Evolutionary conservation across 805 yeast species (phyloP).

Genomic region (Dipodascus geniculatus): DNA sequence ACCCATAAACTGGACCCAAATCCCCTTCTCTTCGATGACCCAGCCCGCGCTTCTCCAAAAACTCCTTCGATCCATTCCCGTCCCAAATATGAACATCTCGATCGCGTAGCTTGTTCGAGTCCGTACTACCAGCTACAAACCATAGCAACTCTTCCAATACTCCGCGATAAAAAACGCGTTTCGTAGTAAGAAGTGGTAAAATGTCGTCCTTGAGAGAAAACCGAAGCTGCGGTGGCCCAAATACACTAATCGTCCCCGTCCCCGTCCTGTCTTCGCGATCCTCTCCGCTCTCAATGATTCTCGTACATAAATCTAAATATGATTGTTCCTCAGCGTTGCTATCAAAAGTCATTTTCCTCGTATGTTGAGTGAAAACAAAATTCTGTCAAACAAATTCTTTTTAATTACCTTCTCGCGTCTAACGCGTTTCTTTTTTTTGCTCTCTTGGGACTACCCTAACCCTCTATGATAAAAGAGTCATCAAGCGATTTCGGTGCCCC

Average conservation of each 20-base stretch:
- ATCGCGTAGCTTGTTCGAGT: constrained; percentile 65
- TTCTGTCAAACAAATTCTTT: not conserved
- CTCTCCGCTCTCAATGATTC: constrained; percentile 77
- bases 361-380: too few species aligned
- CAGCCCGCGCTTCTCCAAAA: constrained; percentile 72
- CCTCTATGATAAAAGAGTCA: not conserved
- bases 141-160: constrained; percentile 83
- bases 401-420: too few species aligned
- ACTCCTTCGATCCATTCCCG: constrained; percentile 93
- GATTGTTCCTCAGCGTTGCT: constrained; percentile 74
- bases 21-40: constrained; percentile 81
- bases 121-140: constrained; percentile 87
- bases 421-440: not conserved
- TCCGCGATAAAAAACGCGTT: constrained; percentile 80
- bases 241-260: constrained; percentile 82
- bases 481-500: not conserved
- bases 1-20: constrained; percentile 96
- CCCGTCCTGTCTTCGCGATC: constrained; percentile 94
- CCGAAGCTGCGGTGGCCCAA: constrained; percentile 93
- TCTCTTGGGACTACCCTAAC: not conserved
- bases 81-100: constrained; percentile 97
- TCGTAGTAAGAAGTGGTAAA: constrained; percentile 88
- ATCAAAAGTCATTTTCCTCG: too few species aligned
- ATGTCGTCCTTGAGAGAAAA: constrained; percentile 60
- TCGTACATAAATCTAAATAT: constrained; percentile 68